Evolutionary conservation across 73 alveolate genomes (phyloP), one percentile per base, ranked within the genome.

Genomic region (Blepharisma japonicum): DNA sequence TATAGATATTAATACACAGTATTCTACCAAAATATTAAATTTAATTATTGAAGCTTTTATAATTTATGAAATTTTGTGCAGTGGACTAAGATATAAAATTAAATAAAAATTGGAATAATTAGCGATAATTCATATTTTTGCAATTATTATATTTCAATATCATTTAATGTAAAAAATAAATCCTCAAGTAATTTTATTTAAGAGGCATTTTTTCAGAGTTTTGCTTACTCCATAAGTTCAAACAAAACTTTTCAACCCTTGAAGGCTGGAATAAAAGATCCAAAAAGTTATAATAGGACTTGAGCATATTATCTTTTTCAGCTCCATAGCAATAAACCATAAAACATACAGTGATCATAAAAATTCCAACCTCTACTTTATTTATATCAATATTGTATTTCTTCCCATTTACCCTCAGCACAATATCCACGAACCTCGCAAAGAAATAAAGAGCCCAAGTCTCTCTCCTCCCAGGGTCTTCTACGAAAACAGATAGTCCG

Each of bases 211-310:
- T 61, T 14, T 8, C 18, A 25, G 74, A 0, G 23, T 61, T 14
- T 8, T 14, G n/a, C 47, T 25, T 61, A 39, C 74, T 14, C 74
- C 74, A 61, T 25, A 14, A n/a, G 5, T 61, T 39, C 74, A 61
- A 14, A 25, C 14, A 14, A 14, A 14, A 14, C 23, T 39, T 61
- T 25, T 61, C 74, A 61, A 61, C 5, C 11, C 18, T 25, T 1
- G 74, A 18, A 61, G 74, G 74, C 14, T 61, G 74, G 74, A 14
- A 61, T 14, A 61, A 39, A n/a, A 61, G 14, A 25, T 61, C 23
- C 47, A 61, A 61, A 25, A 61, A 61, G 47, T 61, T 61, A 39
- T 14, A 61, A 25, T 61, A 61, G 42, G 67, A 53, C 67, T 53
- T 53, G n/a, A 53, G n/a, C n/a, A 53, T 11, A 53, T 53, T 53